Evolutionary conservation across 2,329 filamentous ascomycete species (phyloP), one percentile per base, ranked within the genome.

Genomic region (Lasiodiplodia hormozganensis): DNA sequence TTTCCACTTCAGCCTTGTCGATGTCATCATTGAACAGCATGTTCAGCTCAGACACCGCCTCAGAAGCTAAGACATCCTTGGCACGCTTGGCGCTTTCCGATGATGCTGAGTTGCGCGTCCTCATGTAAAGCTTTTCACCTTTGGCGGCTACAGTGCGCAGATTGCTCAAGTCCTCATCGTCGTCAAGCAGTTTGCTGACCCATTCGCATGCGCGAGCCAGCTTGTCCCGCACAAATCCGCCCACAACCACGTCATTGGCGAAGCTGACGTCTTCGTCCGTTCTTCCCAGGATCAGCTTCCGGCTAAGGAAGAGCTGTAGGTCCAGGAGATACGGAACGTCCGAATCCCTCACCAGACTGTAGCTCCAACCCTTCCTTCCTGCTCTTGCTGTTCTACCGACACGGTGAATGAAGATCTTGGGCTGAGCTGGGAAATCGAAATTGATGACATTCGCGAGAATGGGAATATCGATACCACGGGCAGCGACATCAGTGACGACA

Each of bases 391-490:
- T 99, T 82, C 96, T 90, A 74, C 96, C 96, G 57, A 99, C 96
- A 77, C 96, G 90, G 80, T 99, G 96, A 34, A 99, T 92, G 75
- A 96, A 99, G 52, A 99, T 90, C 81, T 99, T 99, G 23, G 96
- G 93, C 75, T 98, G 96, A 1, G 95, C 92, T 3, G 96, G 95
- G 72, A 99, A 99, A 76, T 98, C 95, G 80, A 97, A 99, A 84
- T 99, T 98, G 84, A 99, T 95, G 69, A 99, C 96, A 77, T 99
- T 98, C 68, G 93, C 94, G 43, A 99, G 86, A 57, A 97, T 88
- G 0, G 96, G 96, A 73, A 99, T 97, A 88, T 99, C 96, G 70
- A 99, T 96, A 88, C 96, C 95, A 85, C 96, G 88, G 25, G 96
- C 96, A 16, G 96, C 96, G 66, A 99, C 94, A 78, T 99, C 96